Percentiles rank a stretch among this genome's conserved stretches.
Conservation (phyloP, 257 asterid genomes). For the Dorcoceras hygrometricum region DNA sequence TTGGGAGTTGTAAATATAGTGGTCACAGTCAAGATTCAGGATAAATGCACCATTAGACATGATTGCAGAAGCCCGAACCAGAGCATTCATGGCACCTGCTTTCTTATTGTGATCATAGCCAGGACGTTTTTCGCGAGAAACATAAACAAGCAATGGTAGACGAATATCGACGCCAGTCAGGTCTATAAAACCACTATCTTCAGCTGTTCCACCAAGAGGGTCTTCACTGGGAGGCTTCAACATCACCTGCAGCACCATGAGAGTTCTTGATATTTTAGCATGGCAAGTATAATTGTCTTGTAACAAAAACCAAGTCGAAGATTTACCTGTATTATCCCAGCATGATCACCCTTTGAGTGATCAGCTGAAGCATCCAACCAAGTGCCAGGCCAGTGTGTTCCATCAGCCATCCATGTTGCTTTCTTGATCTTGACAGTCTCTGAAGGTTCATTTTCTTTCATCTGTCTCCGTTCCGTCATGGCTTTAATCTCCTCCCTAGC, state of each 20-base stretch:
- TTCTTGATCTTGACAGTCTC: constrained; percentile 50
- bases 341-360: constrained; percentile 57
- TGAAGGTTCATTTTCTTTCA: constrained; percentile 39
- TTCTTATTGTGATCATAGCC: constrained; percentile 73
- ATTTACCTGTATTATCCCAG: constrained; percentile 61
- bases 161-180: constrained; percentile 45
- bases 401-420: constrained; percentile 80
- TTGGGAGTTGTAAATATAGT: constrained; percentile 57
- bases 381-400: constrained; percentile 74
- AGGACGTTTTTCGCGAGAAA: constrained; percentile 64
- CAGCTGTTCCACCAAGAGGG: constrained; percentile 40
- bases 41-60: constrained; percentile 68
- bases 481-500: constrained; percentile 60
- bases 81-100: constrained; percentile 72
- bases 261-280: neutral
- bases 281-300: neutral
- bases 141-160: constrained; percentile 63
- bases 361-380: constrained; percentile 47
- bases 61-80: constrained; percentile 71
- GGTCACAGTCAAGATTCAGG: constrained; percentile 64
- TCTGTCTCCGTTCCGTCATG: constrained; percentile 49
- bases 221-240: constrained; percentile 67
- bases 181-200: constrained; percentile 39
- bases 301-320: neutral
- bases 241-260: constrained; percentile 50